phyloP scores from a whole-genome alignment of 2,329 filamentous ascomycete species.

The Fusarium sp. region DNA sequence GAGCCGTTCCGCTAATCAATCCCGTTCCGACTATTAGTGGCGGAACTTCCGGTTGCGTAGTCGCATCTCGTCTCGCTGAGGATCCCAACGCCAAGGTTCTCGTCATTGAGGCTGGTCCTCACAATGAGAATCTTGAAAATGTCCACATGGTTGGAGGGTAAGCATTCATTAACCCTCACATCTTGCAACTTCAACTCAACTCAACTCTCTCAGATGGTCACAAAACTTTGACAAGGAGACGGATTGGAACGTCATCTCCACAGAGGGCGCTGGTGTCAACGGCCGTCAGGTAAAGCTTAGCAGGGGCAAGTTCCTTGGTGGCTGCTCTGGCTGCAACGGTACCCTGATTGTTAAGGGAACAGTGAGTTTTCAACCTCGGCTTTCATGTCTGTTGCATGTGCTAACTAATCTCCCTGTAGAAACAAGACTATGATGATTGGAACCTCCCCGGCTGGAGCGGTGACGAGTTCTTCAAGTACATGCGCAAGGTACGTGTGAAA shows the following conservation, averaged over 20 bases:
- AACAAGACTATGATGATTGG: slow-evolving; percentile 66
- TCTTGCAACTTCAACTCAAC: not conserved
- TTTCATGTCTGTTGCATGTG: not conserved
- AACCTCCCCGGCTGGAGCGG: slow-evolving; percentile 64
- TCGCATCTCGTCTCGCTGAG: slow-evolving; percentile 52
- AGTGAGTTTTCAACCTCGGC: not conserved
- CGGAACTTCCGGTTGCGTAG: slow-evolving; percentile 51
- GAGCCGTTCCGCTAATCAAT: slow-evolving; percentile 10
- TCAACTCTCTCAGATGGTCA: slow-evolving; percentile 49
- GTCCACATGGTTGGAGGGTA: slow-evolving; percentile 62
- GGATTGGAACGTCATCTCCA: slow-evolving; percentile 62
- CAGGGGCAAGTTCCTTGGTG: slow-evolving; percentile 61
- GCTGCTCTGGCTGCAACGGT: slow-evolving; percentile 61
- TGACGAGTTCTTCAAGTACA: slow-evolving; percentile 66
- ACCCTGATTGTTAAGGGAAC: slow-evolving; percentile 60
- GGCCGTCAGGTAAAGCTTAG: slow-evolving; percentile 58
- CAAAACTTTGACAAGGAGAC: slow-evolving; percentile 59
- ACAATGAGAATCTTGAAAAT: slow-evolving; percentile 58
- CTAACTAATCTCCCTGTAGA: slow-evolving; percentile 22
- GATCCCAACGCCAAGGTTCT: slow-evolving; percentile 44
- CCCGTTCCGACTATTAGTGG: slow-evolving; percentile 35
- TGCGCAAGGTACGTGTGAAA: slow-evolving; percentile 58
- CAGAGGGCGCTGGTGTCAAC: slow-evolving; percentile 52
- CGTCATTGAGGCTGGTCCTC: slow-evolving; percentile 51
- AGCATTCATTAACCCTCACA: slow-evolving; percentile 2